These are phyloP conservation scores for Cercospora nicotianae DNA, from an alignment of 2,329 filamentous ascomycete genomes.

Conservation along the genomic window DNA sequence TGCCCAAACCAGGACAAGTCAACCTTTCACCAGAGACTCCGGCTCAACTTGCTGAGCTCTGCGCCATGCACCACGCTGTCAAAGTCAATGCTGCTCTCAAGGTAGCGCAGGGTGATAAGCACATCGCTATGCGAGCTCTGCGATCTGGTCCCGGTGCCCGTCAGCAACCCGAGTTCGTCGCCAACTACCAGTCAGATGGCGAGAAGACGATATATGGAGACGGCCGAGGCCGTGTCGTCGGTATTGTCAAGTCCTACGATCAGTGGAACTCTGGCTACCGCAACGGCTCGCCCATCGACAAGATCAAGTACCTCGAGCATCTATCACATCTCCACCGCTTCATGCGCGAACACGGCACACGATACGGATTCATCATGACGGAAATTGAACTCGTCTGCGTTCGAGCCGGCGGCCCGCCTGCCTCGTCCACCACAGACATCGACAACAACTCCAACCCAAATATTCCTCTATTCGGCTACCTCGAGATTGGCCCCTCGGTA, in stretches of 20 bases:
- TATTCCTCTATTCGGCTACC: conserved; percentile 81
- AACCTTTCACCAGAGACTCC: conserved; percentile 70
- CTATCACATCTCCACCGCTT: conserved; percentile 82
- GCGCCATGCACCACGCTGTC: conserved; percentile 74
- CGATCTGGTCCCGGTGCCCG: conserved; percentile 42
- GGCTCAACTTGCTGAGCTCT: conserved; percentile 70
- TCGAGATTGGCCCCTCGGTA: conserved; percentile 68
- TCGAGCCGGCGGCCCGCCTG: conserved; percentile 64
- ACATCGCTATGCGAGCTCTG: conserved; percentile 51
- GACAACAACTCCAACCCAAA: conserved; percentile 35
- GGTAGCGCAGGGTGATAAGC: conserved; percentile 71
- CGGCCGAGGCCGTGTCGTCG: conserved; percentile 64
- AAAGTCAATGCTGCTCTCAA: conserved; percentile 84
- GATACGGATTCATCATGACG: conserved; percentile 94
- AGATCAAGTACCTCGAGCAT: conserved; percentile 84
- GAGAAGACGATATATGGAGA: conserved; percentile 52
- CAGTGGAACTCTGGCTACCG: conserved; percentile 96
- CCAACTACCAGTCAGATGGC: conserved; percentile 58
- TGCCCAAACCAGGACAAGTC: conserved; percentile 58
- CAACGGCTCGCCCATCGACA: conserved; percentile 76
- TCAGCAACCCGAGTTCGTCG: conserved; percentile 66
- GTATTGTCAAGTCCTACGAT: conserved; percentile 88
- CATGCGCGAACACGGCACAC: conserved; percentile 90
- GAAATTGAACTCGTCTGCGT: conserved; percentile 94
- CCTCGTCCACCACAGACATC: conserved; percentile 15